Conservation (phyloP, 2,329 filamentous ascomycete genomes). For the Ophiostoma piceae region DNA sequence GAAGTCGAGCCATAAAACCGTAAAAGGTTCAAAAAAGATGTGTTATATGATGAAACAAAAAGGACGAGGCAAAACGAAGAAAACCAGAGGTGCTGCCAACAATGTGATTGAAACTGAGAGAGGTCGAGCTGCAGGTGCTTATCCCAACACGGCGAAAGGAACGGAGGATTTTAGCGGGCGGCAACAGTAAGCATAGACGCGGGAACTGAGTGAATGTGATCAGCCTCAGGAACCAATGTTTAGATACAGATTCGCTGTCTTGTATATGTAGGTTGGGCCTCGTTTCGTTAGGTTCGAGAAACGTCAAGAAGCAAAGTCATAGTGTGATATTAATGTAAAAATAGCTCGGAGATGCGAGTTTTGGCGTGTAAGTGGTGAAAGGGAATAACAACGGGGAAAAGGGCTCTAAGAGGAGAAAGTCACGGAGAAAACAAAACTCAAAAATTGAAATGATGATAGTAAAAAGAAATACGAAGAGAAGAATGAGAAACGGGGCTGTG, state of each 20-base stretch:
- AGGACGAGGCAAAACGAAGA: not conserved
- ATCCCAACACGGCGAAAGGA: not conserved
- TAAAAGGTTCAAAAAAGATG: not conserved
- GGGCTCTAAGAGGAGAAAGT: not conserved
- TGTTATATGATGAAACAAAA: not conserved
- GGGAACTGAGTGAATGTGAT: not conserved
- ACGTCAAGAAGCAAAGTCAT: not conserved
- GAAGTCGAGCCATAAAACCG: not conserved
- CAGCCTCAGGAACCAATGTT: not conserved
- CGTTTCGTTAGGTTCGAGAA: not conserved
- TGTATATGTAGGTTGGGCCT: not conserved
- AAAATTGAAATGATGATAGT: not conserved
- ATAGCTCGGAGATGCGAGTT: not conserved
- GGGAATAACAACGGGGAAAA: not conserved
- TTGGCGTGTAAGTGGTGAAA: not conserved
- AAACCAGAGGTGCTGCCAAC: not conserved
- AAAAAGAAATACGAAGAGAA: no score
- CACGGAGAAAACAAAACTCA: not conserved
- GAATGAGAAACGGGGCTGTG: no score
- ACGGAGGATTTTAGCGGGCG: not conserved
- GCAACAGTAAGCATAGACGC: not conserved
- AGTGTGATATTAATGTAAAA: not conserved
- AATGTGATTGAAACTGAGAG: no score
- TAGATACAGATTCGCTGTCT: not conserved
- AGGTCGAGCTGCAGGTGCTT: not conserved